These are phyloP conservation scores for Geranomyces michiganensis DNA, from an alignment of 192 early-diverging fungal species.

Conservation along the genomic window DNA sequence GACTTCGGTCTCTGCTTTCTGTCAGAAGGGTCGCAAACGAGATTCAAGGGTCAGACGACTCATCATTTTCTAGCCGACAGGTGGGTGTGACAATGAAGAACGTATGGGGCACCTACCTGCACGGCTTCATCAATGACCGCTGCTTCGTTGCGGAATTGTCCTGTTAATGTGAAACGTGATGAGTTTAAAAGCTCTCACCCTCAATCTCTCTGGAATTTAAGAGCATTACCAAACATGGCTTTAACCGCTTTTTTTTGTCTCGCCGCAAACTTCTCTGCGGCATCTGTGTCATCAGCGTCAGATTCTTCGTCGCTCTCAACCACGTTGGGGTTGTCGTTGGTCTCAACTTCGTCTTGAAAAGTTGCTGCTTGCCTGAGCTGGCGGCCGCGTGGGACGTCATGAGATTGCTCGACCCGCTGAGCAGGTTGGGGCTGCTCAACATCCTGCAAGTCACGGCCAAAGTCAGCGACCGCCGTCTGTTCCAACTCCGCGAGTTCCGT, in stretches of 20 bases:
- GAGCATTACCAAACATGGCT: no score
- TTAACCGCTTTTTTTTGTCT: no score
- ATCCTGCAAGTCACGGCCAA: background rate
- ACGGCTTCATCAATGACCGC: background rate
- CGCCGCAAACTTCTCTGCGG: no score
- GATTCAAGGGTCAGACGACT: no score
- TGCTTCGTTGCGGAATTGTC: conserved; percentile 3
- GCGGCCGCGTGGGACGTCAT: background rate
- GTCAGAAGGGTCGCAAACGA: background rate
- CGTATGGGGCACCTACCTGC: background rate
- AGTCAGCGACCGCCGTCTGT: background rate
- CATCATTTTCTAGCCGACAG: no score
- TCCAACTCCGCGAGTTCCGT: background rate
- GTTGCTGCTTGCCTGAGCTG: background rate
- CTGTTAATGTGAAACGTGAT: no score
- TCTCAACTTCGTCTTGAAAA: conserved; percentile 1
- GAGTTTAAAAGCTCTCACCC: no score
- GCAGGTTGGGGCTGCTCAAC: background rate
- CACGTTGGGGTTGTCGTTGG: background rate
- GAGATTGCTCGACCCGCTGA: background rate
- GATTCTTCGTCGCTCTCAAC: no score
- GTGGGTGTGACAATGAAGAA: background rate
- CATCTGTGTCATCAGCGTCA: no score
- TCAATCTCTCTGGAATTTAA: no score
- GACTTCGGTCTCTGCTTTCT: conserved; percentile 26